These are phyloP conservation scores for Oldenlandia corymbosa DNA, from an alignment of 257 asterid species.

Conservation along the genomic window DNA sequence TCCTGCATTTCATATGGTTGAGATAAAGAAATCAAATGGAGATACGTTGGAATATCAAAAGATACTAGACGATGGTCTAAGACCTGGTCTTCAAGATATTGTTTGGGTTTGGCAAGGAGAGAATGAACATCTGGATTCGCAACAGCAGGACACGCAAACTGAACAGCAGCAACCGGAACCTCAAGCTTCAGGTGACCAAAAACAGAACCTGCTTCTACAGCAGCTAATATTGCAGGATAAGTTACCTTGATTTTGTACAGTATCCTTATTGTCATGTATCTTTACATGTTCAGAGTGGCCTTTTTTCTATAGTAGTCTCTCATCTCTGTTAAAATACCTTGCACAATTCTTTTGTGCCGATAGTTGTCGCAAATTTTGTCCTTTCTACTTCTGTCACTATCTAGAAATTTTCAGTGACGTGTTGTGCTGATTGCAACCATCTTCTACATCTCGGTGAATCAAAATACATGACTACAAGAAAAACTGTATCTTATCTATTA, in stretches of 20 bases:
- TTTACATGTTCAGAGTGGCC: conserved; percentile 2
- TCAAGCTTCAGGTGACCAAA: conserved; percentile 12
- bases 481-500: not conserved
- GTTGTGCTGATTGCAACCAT: not conserved
- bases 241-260: conserved; percentile 31
- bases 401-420: not conserved
- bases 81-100: conserved; percentile 77
- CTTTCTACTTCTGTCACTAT: not conserved
- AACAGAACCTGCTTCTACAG: conserved; percentile 16
- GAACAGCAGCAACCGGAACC: conserved; percentile 14
- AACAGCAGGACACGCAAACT: conserved; percentile 18
- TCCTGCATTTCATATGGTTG: conserved; percentile 61
- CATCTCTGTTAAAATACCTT: not conserved
- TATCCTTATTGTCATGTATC: not conserved
- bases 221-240: conserved; percentile 35
- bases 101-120: conserved; percentile 78
- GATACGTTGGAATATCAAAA: conserved; percentile 67
- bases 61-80: conserved; percentile 48
- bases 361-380: not conserved
- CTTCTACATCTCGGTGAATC: not conserved
- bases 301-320: not conserved
- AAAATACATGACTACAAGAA: not conserved
- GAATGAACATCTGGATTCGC: conserved; percentile 19
- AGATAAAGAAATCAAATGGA: conserved; percentile 66
- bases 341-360: not conserved